These are phyloP conservation scores for Schoenoplectus tabernaemontani DNA, from an alignment of 202 grass and related monocot genomes.

Conservation along the genomic window DNA sequence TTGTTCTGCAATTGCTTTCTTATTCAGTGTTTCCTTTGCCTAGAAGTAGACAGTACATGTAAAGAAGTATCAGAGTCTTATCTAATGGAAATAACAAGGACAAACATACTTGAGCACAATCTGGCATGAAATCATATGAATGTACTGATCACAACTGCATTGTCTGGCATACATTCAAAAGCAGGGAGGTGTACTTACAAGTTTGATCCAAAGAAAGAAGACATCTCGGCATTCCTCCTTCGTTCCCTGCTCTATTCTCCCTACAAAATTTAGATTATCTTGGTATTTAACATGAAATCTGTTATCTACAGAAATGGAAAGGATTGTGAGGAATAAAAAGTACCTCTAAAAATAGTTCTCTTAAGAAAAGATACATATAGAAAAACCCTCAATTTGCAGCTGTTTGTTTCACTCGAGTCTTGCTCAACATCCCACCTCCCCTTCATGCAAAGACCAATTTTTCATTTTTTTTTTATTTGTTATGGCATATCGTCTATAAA, in stretches of 20 bases:
- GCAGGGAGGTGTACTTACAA: constrained; percentile 34
- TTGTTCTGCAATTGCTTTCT: constrained; percentile 29
- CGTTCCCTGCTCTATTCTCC: constrained; percentile 94
- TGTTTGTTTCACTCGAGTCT: constrained; percentile 42
- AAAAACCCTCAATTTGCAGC: constrained; percentile 68
- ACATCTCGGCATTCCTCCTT: constrained; percentile 95
- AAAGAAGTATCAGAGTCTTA: constrained; percentile 14
- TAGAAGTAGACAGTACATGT: constrained; percentile 24
- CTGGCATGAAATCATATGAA: not conserved
- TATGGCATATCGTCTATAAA: not conserved
- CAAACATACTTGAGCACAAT: not conserved
- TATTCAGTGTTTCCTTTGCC: constrained; percentile 73
- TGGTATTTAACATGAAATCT: not conserved
- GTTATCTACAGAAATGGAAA: not conserved
- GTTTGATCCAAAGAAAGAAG: constrained; percentile 59
- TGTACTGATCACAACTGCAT: not conserved
- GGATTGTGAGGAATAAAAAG: not conserved
- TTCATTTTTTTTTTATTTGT: not conserved
- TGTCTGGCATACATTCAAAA: not conserved
- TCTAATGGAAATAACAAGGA: constrained; percentile 24
- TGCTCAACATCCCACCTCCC: constrained; percentile 82
- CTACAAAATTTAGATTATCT: constrained; percentile 37
- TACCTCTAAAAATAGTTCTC: constrained; percentile 97
- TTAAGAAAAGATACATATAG: constrained; percentile 66
- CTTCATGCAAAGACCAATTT: constrained; percentile 34